A percentile compares a stretch with the other conserved stretches of the same genome.
These are phyloP conservation scores for Gautieria morchelliformis DNA, from an alignment of 768 basidiomycete species.

Conservation along the genomic window DNA sequence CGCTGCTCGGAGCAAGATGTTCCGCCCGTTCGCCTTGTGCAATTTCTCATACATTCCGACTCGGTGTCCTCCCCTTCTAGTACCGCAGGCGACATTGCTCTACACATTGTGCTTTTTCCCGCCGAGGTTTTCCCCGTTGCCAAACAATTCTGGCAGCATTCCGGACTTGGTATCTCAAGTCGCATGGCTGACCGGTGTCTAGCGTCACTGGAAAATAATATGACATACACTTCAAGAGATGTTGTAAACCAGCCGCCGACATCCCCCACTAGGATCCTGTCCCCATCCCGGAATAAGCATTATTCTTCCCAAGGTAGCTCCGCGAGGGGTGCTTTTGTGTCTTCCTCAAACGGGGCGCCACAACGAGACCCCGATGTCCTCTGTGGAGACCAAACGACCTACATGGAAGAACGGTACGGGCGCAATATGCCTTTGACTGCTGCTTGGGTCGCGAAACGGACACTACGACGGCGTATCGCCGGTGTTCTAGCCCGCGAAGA, in stretches of 20 bases:
- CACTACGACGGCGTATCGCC: conserved; percentile 36
- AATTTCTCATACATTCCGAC: conserved; percentile 26
- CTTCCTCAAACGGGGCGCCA: not conserved
- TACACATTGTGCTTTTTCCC: conserved; percentile 34
- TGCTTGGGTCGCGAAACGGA: conserved; percentile 34
- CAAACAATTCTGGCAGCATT: conserved; percentile 45
- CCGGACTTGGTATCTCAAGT: conserved; percentile 38
- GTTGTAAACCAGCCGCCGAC: not conserved
- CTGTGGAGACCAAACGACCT: conserved; percentile 54
- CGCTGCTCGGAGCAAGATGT: conserved; percentile 11
- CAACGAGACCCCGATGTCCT: conserved; percentile 33
- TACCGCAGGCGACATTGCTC: conserved; percentile 15
- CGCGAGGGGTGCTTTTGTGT: not conserved
- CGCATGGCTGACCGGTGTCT: conserved; percentile 38
- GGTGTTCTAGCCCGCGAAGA: conserved; percentile 29
- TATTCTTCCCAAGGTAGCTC: conserved; percentile 2
- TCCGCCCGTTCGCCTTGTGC: conserved; percentile 20
- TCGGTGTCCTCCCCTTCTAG: not conserved
- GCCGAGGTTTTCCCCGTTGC: conserved; percentile 23
- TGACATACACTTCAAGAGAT: not conserved
- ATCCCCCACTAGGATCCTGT: conserved; percentile 19
- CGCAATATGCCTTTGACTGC: conserved; percentile 51
- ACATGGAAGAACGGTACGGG: conserved; percentile 92
- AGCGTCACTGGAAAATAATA: conserved; percentile 25
- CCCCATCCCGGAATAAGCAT: conserved; percentile 4